Base-by-base conservation (phyloP, 2,329 filamentous ascomycete genomes). In the Colletotrichum plurivorum region DNA sequence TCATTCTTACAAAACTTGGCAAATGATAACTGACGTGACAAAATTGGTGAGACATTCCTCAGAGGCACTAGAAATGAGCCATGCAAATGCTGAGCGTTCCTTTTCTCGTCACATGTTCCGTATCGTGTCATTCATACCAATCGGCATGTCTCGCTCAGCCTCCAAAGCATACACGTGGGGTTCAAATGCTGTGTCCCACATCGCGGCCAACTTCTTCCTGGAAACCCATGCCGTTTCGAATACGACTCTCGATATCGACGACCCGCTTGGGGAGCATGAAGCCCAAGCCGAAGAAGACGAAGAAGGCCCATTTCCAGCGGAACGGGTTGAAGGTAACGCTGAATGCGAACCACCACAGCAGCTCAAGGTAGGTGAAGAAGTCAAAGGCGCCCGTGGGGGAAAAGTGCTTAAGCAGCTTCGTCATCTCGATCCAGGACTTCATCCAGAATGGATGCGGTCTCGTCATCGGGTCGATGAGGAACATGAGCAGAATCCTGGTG, bases 351-450 rank as follows among this genome's bases (percentile, higher is more conserved):
- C 94, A 97, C 84, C 93, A 97, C 5, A 96, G 76, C 58, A 97
- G 82, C 79, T 97, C 94, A 0, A 92, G 86, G 75, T 97, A 97
- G 0, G 94, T 97, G 77, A 97, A 96, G 82, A 97, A 97, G 77
- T 97, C 93, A 75, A 97, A 95, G 0, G 93, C 93, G 0, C 88
- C 90, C 0, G 89, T 93, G 0, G 94, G 93, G 2, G 92, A 89
- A 12, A 85, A 84, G 2, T 80, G 79, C 80, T 97, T 97, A 69
- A 97, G 82, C 4, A 89, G 78, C 36, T 89, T 86, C 1, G 93
- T 97, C 86, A 95, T 93, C 76, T 94, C 92, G 74, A 97, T 94
- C 94, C 94, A 97, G 25, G 89, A 85, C 80, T 92, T 87, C 93
- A 96, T 97, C 89, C 92, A 92, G 72, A 87, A 89, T 5, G 90